A percentile compares a stretch with the other conserved stretches of the same genome.
Conservation (phyloP, 2,329 filamentous ascomycete species). For the Fulvia fulva region DNA sequence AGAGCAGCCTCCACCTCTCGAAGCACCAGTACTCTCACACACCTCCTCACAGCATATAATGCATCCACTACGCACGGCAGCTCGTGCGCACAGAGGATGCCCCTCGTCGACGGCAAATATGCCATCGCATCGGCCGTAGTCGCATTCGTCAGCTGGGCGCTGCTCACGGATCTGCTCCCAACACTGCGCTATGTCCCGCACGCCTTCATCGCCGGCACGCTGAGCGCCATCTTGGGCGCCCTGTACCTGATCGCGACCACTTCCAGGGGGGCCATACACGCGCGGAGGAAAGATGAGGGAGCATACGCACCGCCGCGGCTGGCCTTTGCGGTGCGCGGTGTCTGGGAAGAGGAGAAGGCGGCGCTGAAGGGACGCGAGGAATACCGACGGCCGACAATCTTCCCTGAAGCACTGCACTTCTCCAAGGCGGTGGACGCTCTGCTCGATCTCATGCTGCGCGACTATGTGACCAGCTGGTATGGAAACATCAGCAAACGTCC, state of each 20-base stretch:
- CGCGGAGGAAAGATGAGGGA: conserved; percentile 14
- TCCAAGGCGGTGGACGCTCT: conserved; percentile 77
- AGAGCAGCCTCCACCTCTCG: no score
- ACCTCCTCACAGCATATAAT: conserved; percentile 10
- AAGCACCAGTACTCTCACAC: neutral
- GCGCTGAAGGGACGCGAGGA: conserved; percentile 61
- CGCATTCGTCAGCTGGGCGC: conserved; percentile 82
- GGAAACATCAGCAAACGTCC: conserved; percentile 75
- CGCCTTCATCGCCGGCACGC: conserved; percentile 69
- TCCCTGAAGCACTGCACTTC: conserved; percentile 70
- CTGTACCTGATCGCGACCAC: conserved; percentile 60
- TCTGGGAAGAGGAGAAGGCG: conserved; percentile 68
- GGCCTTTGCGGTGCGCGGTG: conserved; percentile 32
- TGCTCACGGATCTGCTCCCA: conserved; percentile 77
- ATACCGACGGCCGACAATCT: conserved; percentile 67
- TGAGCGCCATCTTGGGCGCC: conserved; percentile 53
- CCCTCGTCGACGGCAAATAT: conserved; percentile 69
- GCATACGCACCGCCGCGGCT: conserved; percentile 18
- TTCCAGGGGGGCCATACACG: conserved; percentile 49
- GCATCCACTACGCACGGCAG: conserved; percentile 12
- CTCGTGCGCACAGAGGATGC: conserved; percentile 44
- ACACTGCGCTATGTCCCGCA: conserved; percentile 79
- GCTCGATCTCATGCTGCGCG: conserved; percentile 69
- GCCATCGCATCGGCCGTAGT: conserved; percentile 63
- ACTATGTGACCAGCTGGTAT: conserved; percentile 90